Evolutionary conservation across 768 basidiomycete genomes (phyloP), one percentile per base, ranked within the genome.

Genomic region (Boletellus ananas): DNA sequence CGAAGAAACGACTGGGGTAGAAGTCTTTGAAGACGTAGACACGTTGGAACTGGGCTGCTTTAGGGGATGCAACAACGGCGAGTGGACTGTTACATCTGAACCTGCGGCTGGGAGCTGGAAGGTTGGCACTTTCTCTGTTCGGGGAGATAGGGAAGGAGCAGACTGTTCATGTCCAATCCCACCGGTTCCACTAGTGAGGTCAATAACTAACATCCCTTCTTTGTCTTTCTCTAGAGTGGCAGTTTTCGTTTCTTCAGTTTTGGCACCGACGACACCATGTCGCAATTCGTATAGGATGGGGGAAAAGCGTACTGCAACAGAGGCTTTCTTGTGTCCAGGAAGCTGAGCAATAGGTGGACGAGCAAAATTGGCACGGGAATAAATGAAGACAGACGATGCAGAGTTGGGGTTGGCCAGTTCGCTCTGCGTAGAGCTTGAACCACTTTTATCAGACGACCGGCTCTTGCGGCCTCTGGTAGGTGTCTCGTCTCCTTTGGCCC

Each of bases 241-340:
- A n/a, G 74, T 75, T 57, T 78, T 78, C 4, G 76, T 68, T 47
- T 80, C 79, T 18, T 66, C 62, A 17, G 45, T 46, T 11, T 66
- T 70, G 3, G 62, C 54, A 16, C 67, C 70, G 29, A 61, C 56
- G 1, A 85, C 78, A 21, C 77, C 80, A 9, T 77, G 75, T 21
- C 95, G 77, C n/a, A 97, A 74, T 61, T 97, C 93, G 61, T 94
- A 98, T 36, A 99, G 68, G 18, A 97, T 77, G 0, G 95, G 96
- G 27, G 90, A 94, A 70, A 98, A 99, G 40, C 85, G 77, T 34
- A 99, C 93, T 1, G 90, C 95, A 3, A 98, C 87, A 58, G 89
- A 93, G 0, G 95, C 87, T 59, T 95, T 96, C 71, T 93, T 92
- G 74, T 97, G 91, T 2, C 96, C 96, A 3, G 96, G 94, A 5